A percentile compares a stretch with the other conserved stretches of the same genome.
Evolutionary conservation across 2,329 filamentous ascomycete species (phyloP).

Genomic region (Diaporthe vaccinii): DNA sequence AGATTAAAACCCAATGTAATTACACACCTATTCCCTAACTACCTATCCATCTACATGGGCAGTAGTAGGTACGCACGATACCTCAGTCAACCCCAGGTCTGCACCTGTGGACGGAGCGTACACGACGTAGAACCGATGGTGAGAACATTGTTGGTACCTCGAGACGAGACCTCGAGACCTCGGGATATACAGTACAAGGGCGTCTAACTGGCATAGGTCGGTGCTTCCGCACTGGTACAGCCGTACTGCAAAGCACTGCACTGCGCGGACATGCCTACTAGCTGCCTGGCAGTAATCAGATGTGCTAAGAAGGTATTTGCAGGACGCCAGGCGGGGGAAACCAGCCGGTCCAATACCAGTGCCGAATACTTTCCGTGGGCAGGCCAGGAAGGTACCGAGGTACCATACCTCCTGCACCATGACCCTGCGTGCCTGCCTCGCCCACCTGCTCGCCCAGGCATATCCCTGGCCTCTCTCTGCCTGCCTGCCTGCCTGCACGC

Average conservation of each 20-base stretch:
- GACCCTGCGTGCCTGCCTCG: conserved; percentile 25
- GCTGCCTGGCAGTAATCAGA: background rate
- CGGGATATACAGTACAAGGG: background rate
- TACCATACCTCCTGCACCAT: conserved; percentile 1
- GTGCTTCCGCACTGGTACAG: conserved; percentile 12
- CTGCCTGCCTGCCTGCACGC: conserved; percentile 4
- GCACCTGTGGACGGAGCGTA: background rate
- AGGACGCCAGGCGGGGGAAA: conserved; percentile 30
- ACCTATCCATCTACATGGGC: too few relatives aligned
- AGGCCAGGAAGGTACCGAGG: background rate
- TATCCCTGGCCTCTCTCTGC: background rate
- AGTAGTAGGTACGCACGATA: background rate
- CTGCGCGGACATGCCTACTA: background rate
- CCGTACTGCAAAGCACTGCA: background rate
- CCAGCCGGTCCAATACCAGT: conserved; percentile 10
- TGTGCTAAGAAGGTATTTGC: conserved; percentile 18
- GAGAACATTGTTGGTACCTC: background rate
- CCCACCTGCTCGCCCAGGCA: conserved; percentile 2
- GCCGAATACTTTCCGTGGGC: background rate
- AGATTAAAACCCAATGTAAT: conserved; percentile 20
- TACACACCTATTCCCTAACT: background rate
- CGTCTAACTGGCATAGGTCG: too few relatives aligned
- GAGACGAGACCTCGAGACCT: background rate
- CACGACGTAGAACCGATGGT: too few relatives aligned
- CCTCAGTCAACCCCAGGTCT: background rate